phyloP scores from a whole-genome alignment of 371 early-diverging fungal genomes.

The Mortierella sp. region DNA sequence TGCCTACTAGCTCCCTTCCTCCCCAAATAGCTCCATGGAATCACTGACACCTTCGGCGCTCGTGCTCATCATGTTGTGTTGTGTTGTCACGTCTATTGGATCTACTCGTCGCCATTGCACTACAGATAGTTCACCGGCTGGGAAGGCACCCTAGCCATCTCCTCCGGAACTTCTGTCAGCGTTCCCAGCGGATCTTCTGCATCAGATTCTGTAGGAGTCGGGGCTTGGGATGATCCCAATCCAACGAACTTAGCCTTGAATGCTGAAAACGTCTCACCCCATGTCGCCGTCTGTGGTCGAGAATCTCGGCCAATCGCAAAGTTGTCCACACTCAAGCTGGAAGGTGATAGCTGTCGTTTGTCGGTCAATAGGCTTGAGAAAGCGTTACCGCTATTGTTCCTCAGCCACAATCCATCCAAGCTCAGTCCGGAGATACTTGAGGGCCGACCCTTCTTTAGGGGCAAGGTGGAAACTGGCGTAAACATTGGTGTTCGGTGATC shows the following conservation, averaged over 20 bases:
- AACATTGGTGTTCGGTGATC: constrained; percentile 32
- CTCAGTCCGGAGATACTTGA: constrained; percentile 24
- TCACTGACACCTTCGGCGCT: too few relatives aligned
- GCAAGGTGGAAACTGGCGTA: constrained; percentile 10
- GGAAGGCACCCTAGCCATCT: too few relatives aligned
- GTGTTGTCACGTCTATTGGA: too few relatives aligned
- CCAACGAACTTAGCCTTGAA: constrained; percentile 29
- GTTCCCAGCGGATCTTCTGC: too few relatives aligned
- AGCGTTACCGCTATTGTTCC: constrained; percentile 2
- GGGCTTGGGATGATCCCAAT: not conserved
- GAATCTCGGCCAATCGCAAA: constrained; percentile 6
- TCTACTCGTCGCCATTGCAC: too few relatives aligned
- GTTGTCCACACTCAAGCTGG: constrained; percentile 25
- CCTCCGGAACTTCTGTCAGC: too few relatives aligned
- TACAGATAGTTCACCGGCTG: too few relatives aligned
- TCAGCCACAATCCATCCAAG: constrained; percentile 25
- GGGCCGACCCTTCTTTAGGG: constrained; percentile 17
- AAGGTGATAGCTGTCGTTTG: constrained; percentile 11
- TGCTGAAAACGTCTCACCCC: constrained; percentile 37
- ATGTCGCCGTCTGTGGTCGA: constrained; percentile 38
- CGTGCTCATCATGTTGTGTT: too few relatives aligned
- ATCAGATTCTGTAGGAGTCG: too few relatives aligned
- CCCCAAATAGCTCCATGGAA: too few relatives aligned
- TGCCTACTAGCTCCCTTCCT: too few relatives aligned
- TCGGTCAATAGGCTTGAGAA: not conserved